Base-by-base conservation (phyloP, 2,329 filamentous ascomycete genomes). In the Colletotrichum cuscutae region DNA sequence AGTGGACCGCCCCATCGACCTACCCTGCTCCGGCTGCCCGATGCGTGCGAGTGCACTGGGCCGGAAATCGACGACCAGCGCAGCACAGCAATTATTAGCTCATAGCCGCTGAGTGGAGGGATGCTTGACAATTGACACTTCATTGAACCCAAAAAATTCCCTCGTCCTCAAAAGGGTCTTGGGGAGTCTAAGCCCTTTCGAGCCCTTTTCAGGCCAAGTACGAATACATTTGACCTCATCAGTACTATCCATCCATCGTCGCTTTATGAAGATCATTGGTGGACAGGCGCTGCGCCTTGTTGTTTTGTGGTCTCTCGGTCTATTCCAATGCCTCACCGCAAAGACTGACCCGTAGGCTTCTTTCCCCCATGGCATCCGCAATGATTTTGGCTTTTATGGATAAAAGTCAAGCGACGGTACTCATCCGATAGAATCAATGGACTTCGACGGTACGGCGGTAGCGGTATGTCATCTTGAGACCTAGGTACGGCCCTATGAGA, bases 1-100 rank as follows among this genome's bases (percentile, higher is more conserved):
- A 60, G 66, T 70, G 70, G 70, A 28, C 66, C 54, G 66, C 59
- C 65, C 70, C 70, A 72, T 69, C 70, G 37, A 65, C 46, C 22
- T 70, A 37, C 59, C 66, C 49, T 64, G 66, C 42, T 37, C 32
- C 70, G 56, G 35, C 35, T 49, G 46, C 60, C 66, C 65, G 54
- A 69, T 60, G 19, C 26, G 70, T 63, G 60, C 65, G 59, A 53
- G 52, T 58, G 59, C 60, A 28, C 65, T 56, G 53, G 65, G 53
- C 68, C 42, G 37, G 65, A 69, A 53, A 63, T 60, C 26, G 46
- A 60, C 70, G 46, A 69, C 59, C 66, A 60, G 30, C 54, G 26
- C 60, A 65, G 59, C 63, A 42, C 42, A 52, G 22, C 70, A 54
- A 32, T 56, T 72, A 67, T 59, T 70, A 46, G 69, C 69, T 68